phyloP scores from a whole-genome alignment of 2,329 filamentous ascomycete species.

The Verticillium nonalfalfae region DNA sequence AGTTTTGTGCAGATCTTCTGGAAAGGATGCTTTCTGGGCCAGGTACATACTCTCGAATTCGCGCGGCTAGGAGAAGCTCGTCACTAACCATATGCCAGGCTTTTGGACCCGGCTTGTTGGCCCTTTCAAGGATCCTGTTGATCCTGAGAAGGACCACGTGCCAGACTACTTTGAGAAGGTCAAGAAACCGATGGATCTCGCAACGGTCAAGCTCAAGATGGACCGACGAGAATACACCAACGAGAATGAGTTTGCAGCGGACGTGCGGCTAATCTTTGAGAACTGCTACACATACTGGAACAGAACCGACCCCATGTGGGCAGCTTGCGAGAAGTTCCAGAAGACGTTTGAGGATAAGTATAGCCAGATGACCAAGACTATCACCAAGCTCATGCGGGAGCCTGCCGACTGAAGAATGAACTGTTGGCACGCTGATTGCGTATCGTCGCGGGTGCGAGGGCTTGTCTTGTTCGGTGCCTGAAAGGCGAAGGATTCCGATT shows the following conservation, averaged over 20 bases:
- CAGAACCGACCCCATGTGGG: slow-evolving; percentile 46
- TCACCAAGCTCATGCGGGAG: slow-evolving; percentile 43
- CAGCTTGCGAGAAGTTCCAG: slow-evolving; percentile 50
- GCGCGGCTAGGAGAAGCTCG: not conserved
- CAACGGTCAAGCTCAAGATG: slow-evolving; percentile 55
- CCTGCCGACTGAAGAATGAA: slow-evolving; percentile 21
- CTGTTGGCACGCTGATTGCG: no score
- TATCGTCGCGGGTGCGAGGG: no score
- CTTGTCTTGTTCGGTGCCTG: no score
- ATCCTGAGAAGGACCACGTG: slow-evolving; percentile 48
- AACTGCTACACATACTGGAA: slow-evolving; percentile 62
- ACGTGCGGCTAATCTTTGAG: slow-evolving; percentile 55
- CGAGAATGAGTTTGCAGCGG: slow-evolving; percentile 47
- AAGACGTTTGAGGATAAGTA: slow-evolving; percentile 55
- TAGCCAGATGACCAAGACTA: slow-evolving; percentile 52
- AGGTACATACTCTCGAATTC: slow-evolving; percentile 27
- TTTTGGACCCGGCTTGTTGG: slow-evolving; percentile 63
- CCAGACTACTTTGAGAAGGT: slow-evolving; percentile 57
- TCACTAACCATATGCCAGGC: slow-evolving; percentile 29
- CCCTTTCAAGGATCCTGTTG: slow-evolving; percentile 54
- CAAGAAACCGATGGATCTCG: slow-evolving; percentile 56
- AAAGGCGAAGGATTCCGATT: no score
- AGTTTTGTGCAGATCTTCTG: slow-evolving; percentile 52
- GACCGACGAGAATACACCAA: slow-evolving; percentile 42
- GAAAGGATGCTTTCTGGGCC: slow-evolving; percentile 56